Evolutionary conservation across 371 early-diverging fungal genomes (phyloP).

Genomic region (Rhizopus delemar): DNA sequence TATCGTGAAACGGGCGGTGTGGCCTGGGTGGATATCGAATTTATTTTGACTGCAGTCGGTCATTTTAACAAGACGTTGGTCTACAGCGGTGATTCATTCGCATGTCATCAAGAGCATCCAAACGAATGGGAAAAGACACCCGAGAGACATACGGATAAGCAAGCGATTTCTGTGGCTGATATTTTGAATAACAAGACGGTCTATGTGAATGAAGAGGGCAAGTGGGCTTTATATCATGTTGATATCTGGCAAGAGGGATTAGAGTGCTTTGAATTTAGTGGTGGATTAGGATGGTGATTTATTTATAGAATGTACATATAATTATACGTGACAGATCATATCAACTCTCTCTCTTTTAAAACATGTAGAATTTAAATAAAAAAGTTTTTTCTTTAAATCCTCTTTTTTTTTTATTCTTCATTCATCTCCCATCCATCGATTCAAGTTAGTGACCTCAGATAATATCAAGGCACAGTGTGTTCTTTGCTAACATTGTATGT

Average conservation of each 20-base stretch:
- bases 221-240: slow-evolving; percentile 42
- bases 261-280: slow-evolving; percentile 39
- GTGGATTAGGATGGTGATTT: slow-evolving; percentile 39
- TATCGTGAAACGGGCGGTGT: slow-evolving; percentile 48
- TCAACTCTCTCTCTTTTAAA: too few relatives aligned
- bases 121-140: slow-evolving; percentile 44
- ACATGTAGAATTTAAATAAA: too few relatives aligned
- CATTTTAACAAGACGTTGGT: slow-evolving; percentile 38
- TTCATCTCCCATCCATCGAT: too few relatives aligned
- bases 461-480: too few relatives aligned
- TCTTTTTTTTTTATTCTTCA: too few relatives aligned
- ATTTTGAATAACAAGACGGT: slow-evolving; percentile 27
- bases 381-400: neutral
- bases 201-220: slow-evolving; percentile 35
- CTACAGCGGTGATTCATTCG: slow-evolving; percentile 34
- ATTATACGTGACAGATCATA: too few relatives aligned
- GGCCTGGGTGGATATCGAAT: slow-evolving; percentile 53
- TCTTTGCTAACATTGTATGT: too few relatives aligned
- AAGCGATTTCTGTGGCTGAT: slow-evolving; percentile 6
- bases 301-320: too few relatives aligned
- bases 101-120: slow-evolving; percentile 47
- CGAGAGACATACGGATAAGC: slow-evolving; percentile 33
- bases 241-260: slow-evolving; percentile 47
- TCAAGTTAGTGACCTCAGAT: too few relatives aligned
- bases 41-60: slow-evolving; percentile 42